phyloP scores from a whole-genome alignment of 768 basidiomycete genomes.

The Auriscalpium vulgare region DNA sequence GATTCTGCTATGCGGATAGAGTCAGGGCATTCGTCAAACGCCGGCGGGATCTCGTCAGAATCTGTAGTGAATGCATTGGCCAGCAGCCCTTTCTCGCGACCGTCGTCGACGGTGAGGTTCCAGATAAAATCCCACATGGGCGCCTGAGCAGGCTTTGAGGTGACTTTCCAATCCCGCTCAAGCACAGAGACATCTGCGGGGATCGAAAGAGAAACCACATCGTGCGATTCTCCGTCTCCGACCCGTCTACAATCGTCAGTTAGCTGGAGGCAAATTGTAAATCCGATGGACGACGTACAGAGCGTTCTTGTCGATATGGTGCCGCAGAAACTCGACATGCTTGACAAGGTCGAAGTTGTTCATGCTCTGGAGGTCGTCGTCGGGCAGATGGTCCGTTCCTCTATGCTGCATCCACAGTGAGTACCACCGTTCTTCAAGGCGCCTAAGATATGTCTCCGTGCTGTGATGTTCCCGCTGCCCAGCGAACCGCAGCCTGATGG shows the following conservation, averaged over 20 bases:
- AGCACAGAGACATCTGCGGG: constrained; percentile 39
- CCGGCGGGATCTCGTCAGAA: constrained; percentile 30
- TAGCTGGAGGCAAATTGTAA: background rate
- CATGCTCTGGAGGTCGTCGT: constrained; percentile 58
- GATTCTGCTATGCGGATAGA: constrained; percentile 52
- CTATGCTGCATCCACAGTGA: constrained; percentile 67
- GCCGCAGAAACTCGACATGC: constrained; percentile 77
- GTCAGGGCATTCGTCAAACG: constrained; percentile 26
- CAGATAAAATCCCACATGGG: constrained; percentile 71
- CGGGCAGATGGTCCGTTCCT: constrained; percentile 60
- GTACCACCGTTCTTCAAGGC: constrained; percentile 78
- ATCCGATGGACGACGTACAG: constrained; percentile 49
- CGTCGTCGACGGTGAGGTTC: constrained; percentile 64
- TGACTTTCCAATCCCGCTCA: constrained; percentile 39
- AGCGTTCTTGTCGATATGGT: constrained; percentile 77
- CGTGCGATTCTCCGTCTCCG: constrained; percentile 45
- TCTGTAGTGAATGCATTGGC: constrained; percentile 46
- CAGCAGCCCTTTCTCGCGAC: constrained; percentile 61
- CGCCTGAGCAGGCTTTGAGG: constrained; percentile 31
- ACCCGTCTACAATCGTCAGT: constrained; percentile 41
- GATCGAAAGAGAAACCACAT: constrained; percentile 27
- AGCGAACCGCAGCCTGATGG: constrained; percentile 59
- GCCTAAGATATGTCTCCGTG: constrained; percentile 66
- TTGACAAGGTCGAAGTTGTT: constrained; percentile 71
- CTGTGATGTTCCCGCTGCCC: constrained; percentile 55